Evolutionary conservation across 441 rosid species (phyloP).

Genomic region (Kokia cookei): DNA sequence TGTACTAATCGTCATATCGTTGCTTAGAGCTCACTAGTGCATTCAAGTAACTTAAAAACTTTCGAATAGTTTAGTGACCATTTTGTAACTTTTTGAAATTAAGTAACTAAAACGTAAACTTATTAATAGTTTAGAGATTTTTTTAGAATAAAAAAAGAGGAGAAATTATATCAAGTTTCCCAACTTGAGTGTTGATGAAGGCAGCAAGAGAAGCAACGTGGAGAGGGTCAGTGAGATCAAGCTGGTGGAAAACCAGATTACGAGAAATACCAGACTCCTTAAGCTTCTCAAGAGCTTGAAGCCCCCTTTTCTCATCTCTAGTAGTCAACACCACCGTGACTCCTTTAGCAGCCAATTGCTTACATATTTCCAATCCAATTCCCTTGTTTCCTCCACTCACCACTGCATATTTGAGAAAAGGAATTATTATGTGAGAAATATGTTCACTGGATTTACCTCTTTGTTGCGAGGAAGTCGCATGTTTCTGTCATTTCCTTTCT

Average conservation of each 20-base stretch:
- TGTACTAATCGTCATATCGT: too few relatives aligned
- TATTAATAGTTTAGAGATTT: too few relatives aligned
- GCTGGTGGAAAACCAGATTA: conserved; percentile 31
- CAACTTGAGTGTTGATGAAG: conserved; percentile 26
- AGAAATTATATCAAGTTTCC: conserved; percentile 29
- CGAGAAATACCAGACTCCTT: conserved; percentile 19
- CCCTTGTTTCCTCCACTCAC: conserved; percentile 42
- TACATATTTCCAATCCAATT: conserved; percentile 38
- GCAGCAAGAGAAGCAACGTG: conserved; percentile 30
- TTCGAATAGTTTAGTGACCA: too few relatives aligned
- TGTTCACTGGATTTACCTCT: conserved; percentile 7
- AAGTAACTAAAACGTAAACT: too few relatives aligned
- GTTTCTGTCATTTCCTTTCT: conserved; percentile 3
- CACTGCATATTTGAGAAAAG: conserved; percentile 29
- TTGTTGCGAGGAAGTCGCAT: background rate
- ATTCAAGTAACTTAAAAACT: rapidly evolving
- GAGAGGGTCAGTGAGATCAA: conserved; percentile 31
- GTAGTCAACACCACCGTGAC: conserved; percentile 36
- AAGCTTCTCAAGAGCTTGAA: conserved; percentile 35
- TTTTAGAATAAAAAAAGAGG: too few relatives aligned
- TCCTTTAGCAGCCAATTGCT: conserved; percentile 35
- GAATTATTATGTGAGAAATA: background rate
- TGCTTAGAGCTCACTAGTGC: too few relatives aligned
- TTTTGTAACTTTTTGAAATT: too few relatives aligned
- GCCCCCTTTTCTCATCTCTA: conserved; percentile 42